These are phyloP conservation scores for Actinomortierella wolfii DNA, from an alignment of 371 early-diverging fungal genomes.

Conservation along the genomic window DNA sequence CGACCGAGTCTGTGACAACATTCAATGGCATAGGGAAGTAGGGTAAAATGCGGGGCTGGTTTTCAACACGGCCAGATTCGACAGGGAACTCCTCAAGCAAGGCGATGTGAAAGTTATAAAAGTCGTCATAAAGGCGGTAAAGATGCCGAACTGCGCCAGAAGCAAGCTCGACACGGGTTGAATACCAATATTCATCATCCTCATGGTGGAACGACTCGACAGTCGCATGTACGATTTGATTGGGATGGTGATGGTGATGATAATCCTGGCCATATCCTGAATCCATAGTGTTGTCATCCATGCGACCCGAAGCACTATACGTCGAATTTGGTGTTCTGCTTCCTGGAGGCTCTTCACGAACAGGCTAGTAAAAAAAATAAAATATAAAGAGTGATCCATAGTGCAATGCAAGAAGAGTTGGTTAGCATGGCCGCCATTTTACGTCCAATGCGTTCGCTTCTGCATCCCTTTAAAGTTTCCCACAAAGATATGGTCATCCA, in stretches of 20 bases:
- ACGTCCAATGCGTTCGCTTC: too few species aligned
- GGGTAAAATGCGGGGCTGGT: conserved; percentile 68
- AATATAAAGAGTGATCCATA: not conserved
- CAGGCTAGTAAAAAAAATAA: not conserved
- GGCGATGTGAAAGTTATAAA: conserved; percentile 81
- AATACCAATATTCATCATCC: conserved; percentile 74
- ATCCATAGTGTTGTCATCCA: too few species aligned
- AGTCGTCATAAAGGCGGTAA: conserved; percentile 80
- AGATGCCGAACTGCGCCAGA: conserved; percentile 61
- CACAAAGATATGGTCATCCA: too few species aligned
- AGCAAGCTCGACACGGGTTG: conserved; percentile 61
- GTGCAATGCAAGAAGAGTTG: too few species aligned
- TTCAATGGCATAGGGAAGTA: conserved; percentile 77
- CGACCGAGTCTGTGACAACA: conserved; percentile 59
- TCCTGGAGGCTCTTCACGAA: not conserved
- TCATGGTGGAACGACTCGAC: conserved; percentile 63
- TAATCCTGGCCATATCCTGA: not conserved
- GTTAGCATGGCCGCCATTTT: too few species aligned
- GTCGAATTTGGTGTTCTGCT: too few species aligned
- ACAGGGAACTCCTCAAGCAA: conserved; percentile 74
- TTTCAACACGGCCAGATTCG: conserved; percentile 72
- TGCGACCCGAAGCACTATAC: too few species aligned
- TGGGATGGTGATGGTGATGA: conserved; percentile 1
- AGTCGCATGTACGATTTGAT: conserved; percentile 52
- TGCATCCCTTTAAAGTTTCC: too few species aligned